Evolutionary conservation across 2,329 filamentous ascomycete species (phyloP).

Genomic region (Colletotrichum tofieldiae): DNA sequence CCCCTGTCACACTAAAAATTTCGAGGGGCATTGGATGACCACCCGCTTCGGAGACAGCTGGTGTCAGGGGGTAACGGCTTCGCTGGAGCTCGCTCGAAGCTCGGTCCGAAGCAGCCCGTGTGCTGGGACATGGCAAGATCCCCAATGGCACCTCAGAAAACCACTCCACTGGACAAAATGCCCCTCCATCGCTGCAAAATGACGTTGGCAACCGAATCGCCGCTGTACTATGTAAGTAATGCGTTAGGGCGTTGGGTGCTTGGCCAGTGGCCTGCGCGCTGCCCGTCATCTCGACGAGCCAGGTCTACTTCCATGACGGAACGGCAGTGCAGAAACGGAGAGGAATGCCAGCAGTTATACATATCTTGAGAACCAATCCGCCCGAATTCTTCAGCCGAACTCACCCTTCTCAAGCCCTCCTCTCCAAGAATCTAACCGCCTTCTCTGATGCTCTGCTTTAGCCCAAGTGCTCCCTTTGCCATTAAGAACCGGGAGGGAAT

Average conservation of each 20-base stretch:
- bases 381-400: neutral
- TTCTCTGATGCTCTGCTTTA: neutral
- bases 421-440: neutral
- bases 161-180: slow-evolving; percentile 21
- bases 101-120: slow-evolving; percentile 37
- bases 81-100: slow-evolving; percentile 6
- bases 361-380: neutral
- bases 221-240: slow-evolving; percentile 28
- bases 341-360: neutral
- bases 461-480: neutral
- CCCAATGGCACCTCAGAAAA: slow-evolving; percentile 22
- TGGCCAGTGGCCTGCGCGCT: slow-evolving; percentile 16
- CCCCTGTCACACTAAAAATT: slow-evolving; percentile 42
- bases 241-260: slow-evolving; percentile 22
- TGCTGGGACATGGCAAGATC: neutral
- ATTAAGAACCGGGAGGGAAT: neutral
- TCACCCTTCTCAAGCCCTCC: neutral
- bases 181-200: slow-evolving; percentile 43
- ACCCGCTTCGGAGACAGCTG: slow-evolving; percentile 24
- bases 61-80: slow-evolving; percentile 23
- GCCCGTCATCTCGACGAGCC: slow-evolving; percentile 10
- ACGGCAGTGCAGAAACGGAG: neutral
- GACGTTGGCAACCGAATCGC: slow-evolving; percentile 33
- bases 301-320: neutral
- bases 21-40: slow-evolving; percentile 41